Percentiles rank a stretch among this genome's conserved stretches.
These are phyloP conservation scores for Incumbomyces delicatus DNA, from an alignment of 2,329 filamentous ascomycete species.

Conservation along the genomic window DNA sequence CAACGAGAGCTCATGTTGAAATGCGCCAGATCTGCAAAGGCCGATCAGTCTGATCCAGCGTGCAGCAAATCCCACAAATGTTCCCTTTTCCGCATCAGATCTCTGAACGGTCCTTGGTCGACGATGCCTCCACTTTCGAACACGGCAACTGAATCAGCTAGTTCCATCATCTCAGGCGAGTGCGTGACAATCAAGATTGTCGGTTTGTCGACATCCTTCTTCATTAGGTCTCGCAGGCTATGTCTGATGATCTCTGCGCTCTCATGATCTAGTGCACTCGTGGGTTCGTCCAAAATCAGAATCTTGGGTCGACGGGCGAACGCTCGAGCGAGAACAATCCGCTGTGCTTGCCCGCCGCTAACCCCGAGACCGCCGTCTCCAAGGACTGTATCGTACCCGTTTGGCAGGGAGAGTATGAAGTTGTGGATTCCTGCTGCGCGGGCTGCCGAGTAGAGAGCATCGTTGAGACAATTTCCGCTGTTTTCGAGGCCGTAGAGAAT, in stretches of 20 bases:
- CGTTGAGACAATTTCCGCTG: conserved; percentile 32
- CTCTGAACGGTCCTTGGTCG: conserved; percentile 59
- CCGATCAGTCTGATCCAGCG: neutral
- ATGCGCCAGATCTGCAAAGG: too few relatives aligned
- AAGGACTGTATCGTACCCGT: conserved; percentile 61
- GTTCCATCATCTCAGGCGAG: conserved; percentile 72
- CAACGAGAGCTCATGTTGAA: too few relatives aligned
- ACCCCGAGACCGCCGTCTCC: conserved; percentile 67
- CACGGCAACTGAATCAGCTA: conserved; percentile 64
- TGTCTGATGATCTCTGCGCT: conserved; percentile 55
- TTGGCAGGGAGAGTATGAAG: conserved; percentile 62
- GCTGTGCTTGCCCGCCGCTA: conserved; percentile 74
- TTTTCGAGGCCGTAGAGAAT: conserved; percentile 65
- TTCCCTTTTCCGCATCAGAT: conserved; percentile 40
- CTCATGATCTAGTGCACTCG: conserved; percentile 64
- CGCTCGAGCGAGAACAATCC: conserved; percentile 71
- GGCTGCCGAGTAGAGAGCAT: conserved; percentile 35
- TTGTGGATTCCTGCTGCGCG: conserved; percentile 57
- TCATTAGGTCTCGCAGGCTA: conserved; percentile 46
- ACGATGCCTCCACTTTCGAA: conserved; percentile 57
- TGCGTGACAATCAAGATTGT: conserved; percentile 78
- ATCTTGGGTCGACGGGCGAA: conserved; percentile 61
- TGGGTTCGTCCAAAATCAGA: conserved; percentile 79
- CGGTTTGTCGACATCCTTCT: conserved; percentile 33
- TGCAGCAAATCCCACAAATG: conserved; percentile 33